Evolutionary conservation across 2,329 filamentous ascomycete species (phyloP), one percentile per base, ranked within the genome.

Genomic region (Trichoderma aggressivum): DNA sequence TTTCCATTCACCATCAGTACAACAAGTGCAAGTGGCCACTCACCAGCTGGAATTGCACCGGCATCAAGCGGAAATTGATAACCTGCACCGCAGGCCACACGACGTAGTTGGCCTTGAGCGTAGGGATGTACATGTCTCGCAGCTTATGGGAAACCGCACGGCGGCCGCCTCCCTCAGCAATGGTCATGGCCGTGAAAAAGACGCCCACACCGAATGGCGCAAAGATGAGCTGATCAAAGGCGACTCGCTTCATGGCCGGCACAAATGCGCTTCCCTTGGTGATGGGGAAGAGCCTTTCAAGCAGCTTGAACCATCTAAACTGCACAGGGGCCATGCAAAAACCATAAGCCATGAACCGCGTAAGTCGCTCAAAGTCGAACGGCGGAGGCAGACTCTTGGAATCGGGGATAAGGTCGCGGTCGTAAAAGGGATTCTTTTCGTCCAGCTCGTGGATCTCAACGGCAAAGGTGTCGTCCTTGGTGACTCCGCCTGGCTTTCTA

Each of bases 171-270:
- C 96, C 96, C 82, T 99, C 96, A 14, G 95, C 93, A 18, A 98
- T 82, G 0, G 96, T 98, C 95, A 99, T 98, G 82, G 91, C 95
- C 0, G 93, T 94, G 81, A 98, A 99, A 86, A 99, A 99, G 75
- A 88, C 87, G 16, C 88, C 92, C 70, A 99, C 88, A 83, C 93
- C 94, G 74, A 96, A 88, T 1, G 96, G 96, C 53, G 96, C 94
- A 82, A 98, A 98, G 65, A 97, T 86, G 34, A 98, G 85, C 83
- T 99, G 96, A 80, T 99, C 96, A 77, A 96, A 91, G 8, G 92
- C 92, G 21, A 98, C 94, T 72, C 95, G 88, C 87, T 98, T 97
- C 82, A 98, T 82, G 3, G 94, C 94, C 36, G 94, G 94, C 3
- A 86, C 84, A 63, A 94, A 91, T 2, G 91, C 91, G 76, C 88